Evolutionary conservation across 73 alveolate genomes (phyloP).

Genomic region (Paramecium primaurelia): DNA sequence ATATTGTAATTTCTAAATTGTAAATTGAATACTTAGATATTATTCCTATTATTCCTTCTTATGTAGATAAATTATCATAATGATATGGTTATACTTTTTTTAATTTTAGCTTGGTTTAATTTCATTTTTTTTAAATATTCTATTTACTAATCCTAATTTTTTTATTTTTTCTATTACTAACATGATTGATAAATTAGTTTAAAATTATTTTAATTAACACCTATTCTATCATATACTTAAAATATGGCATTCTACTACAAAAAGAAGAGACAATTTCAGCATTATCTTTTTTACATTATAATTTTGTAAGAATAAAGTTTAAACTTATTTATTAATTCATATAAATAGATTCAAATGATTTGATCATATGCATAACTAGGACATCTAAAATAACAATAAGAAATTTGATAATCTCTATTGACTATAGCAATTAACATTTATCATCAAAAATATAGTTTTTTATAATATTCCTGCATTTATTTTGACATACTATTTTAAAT

Average conservation of each 20-base stretch:
- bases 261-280: not conserved
- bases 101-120: no score
- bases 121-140: no score
- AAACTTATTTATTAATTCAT: not conserved
- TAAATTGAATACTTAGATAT: no score
- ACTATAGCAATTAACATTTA: not conserved
- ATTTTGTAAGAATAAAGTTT: not conserved
- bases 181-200: no score
- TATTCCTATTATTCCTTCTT: no score
- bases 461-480: not conserved
- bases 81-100: no score
- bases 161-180: not conserved
- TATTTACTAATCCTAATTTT: no score
- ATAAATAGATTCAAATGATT: not conserved
- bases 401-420: not conserved
- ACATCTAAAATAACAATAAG: not conserved
- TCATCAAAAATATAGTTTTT: not conserved
- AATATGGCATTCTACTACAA: not conserved
- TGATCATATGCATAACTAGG: not conserved
- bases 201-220: no score
- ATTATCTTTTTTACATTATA: not conserved
- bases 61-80: no score
- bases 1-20: no score
- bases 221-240: not conserved
- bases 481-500: not conserved